A percentile compares a stretch with the other conserved stretches of the same genome.
Evolutionary conservation across 768 basidiomycete species (phyloP).

Genomic region (Termitomyces sp.): DNA sequence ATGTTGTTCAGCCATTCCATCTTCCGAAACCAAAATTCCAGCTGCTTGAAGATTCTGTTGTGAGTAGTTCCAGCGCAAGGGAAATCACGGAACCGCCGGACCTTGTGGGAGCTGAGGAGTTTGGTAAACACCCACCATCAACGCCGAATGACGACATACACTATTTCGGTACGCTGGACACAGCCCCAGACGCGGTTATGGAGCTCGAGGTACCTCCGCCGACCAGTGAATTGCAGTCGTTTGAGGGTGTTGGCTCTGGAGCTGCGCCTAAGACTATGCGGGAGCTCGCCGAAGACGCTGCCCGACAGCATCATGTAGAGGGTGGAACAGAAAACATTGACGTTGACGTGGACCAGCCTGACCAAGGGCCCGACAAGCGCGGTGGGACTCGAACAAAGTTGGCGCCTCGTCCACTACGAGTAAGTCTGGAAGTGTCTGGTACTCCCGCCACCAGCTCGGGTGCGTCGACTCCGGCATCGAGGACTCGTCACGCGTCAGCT

Average conservation of each 20-base stretch:
- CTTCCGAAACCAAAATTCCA: slow-evolving; percentile 61
- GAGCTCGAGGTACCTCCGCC: slow-evolving; percentile 20
- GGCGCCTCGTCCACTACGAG: slow-evolving; percentile 5
- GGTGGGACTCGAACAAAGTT: slow-evolving; percentile 1
- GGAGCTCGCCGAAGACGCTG: slow-evolving; percentile 51
- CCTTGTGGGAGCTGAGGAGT: background rate
- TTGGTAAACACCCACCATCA: background rate
- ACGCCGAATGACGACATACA: slow-evolving; percentile 24
- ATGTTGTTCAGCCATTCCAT: slow-evolving; percentile 67
- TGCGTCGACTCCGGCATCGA: slow-evolving; percentile 3
- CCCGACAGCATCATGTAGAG: slow-evolving; percentile 12
- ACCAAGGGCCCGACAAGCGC: background rate
- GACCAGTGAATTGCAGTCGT: background rate
- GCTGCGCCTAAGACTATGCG: slow-evolving; percentile 54
- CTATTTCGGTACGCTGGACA: slow-evolving; percentile 32
- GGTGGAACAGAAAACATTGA: slow-evolving; percentile 6
- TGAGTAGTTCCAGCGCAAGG: background rate
- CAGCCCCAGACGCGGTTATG: slow-evolving; percentile 27
- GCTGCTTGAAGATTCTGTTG: slow-evolving; percentile 21
- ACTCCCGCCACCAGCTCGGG: slow-evolving; percentile 2
- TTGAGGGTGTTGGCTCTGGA: background rate
- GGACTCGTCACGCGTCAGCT: background rate
- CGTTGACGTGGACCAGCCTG: slow-evolving; percentile 1
- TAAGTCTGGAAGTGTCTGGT: slow-evolving; percentile 3
- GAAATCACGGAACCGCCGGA: background rate